These are phyloP conservation scores for Fusarium subglutinans DNA, from an alignment of 2,329 filamentous ascomycete species.

Conservation along the genomic window DNA sequence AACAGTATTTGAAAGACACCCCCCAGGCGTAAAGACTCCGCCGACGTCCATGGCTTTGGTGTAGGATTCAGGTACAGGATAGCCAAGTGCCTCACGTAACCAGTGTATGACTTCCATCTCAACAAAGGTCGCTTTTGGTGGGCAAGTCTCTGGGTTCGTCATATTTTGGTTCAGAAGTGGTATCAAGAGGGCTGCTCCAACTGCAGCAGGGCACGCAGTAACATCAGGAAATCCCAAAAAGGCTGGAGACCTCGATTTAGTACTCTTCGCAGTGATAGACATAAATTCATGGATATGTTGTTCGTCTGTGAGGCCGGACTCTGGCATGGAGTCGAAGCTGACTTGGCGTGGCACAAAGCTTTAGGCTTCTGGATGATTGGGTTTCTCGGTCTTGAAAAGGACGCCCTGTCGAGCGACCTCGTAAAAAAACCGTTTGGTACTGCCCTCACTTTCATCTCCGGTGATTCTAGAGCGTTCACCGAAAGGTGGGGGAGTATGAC, in stretches of 20 bases:
- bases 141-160: not conserved
- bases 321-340: not conserved
- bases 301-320: not conserved
- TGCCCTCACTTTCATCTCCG: not conserved
- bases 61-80: not conserved
- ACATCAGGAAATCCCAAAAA: not conserved
- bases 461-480: too few species aligned
- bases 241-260: not conserved
- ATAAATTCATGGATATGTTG: not conserved
- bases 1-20: not conserved
- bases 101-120: not conserved
- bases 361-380: too few species aligned
- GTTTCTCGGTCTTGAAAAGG: not conserved
- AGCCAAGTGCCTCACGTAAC: not conserved
- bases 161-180: not conserved
- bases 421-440: not conserved
- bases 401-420: not conserved
- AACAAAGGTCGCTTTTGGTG: not conserved
- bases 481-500: not conserved
- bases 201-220: not conserved
- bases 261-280: not conserved
- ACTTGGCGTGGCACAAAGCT: not conserved
- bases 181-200: not conserved
- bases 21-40: not conserved
- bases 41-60: not conserved